A percentile compares a stretch with the other conserved stretches of the same genome.
These are phyloP conservation scores for Fusarium drepaniforme DNA, from an alignment of 2,329 filamentous ascomycete species.

Conservation along the genomic window DNA sequence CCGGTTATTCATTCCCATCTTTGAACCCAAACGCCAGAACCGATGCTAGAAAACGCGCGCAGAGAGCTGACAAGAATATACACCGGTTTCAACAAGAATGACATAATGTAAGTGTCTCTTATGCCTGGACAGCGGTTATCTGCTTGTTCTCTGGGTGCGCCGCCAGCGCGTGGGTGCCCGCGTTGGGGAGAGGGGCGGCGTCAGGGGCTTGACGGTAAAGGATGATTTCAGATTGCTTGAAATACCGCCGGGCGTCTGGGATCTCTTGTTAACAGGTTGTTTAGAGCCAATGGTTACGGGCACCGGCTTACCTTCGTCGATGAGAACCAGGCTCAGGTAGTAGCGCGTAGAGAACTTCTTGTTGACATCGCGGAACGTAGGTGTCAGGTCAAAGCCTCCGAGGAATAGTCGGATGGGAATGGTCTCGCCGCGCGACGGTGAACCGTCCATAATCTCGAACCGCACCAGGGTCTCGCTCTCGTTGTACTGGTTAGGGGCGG, in stretches of 20 bases:
- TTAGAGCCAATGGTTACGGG: too few relatives aligned
- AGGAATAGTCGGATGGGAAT: conserved; percentile 98
- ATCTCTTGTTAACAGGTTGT: conserved; percentile 29
- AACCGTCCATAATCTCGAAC: conserved; percentile 99
- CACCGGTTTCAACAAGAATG: conserved; percentile 22
- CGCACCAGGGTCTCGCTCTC: conserved; percentile 98
- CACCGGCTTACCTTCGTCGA: conserved; percentile 83
- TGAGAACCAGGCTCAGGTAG: conserved; percentile 95
- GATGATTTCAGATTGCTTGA: conserved; percentile 99
- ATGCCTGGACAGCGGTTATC: conserved; percentile 44
- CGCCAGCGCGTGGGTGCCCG: conserved; percentile 56
- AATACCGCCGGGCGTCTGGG: conserved; percentile 92
- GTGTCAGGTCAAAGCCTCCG: conserved; percentile 96
- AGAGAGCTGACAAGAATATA: conserved; percentile 43
- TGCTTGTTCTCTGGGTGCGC: conserved; percentile 61
- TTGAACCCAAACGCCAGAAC: conserved; percentile 53
- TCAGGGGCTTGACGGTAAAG: conserved; percentile 87
- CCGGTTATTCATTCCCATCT: conserved; percentile 41
- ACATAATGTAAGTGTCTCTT: conserved; percentile 14
- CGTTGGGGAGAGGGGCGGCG: conserved; percentile 50
- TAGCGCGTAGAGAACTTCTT: conserved; percentile 99
- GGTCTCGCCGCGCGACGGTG: conserved; percentile 93
- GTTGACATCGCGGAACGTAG: conserved; percentile 99
- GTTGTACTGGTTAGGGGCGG: conserved; percentile 98
- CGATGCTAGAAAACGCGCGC: conserved; percentile 52